A percentile compares a stretch with the other conserved stretches of the same genome.
Evolutionary conservation across 768 basidiomycete species (phyloP).

Genomic region (Boletus rubropictus): DNA sequence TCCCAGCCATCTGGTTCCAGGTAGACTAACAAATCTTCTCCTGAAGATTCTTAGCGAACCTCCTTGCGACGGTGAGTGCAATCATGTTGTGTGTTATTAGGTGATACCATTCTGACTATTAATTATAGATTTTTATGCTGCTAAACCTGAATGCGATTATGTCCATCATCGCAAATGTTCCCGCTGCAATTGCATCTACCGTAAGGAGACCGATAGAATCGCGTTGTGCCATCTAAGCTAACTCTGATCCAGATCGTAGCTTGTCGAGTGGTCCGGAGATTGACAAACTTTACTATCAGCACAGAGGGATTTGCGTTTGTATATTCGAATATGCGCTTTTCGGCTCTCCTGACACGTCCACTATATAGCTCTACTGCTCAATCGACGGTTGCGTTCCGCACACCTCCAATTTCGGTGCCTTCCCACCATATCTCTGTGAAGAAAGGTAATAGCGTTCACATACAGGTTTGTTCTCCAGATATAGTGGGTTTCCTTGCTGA

Average conservation of each 20-base stretch:
- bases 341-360: slow-evolving; percentile 4
- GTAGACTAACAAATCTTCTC: slow-evolving; percentile 4
- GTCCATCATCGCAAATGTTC: slow-evolving; percentile 70
- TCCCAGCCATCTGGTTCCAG: background rate
- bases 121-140: slow-evolving; percentile 50
- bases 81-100: background rate
- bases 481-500: background rate
- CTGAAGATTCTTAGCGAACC: slow-evolving; percentile 59
- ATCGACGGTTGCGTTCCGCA: slow-evolving; percentile 58
- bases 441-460: slow-evolving; percentile 49
- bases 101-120: background rate
- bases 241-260: slow-evolving; percentile 53
- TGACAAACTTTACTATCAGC: slow-evolving; percentile 51
- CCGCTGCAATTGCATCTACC: slow-evolving; percentile 64
- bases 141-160: slow-evolving; percentile 65
- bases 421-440: slow-evolving; percentile 29
- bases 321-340: slow-evolving; percentile 20
- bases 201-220: slow-evolving; percentile 30
- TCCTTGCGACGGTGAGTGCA: slow-evolving; percentile 44
- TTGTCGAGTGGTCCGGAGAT: slow-evolving; percentile 54
- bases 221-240: background rate
- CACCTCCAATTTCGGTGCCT: slow-evolving; percentile 29
- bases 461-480: slow-evolving; percentile 40
- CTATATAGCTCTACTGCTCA: slow-evolving; percentile 35
- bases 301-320: slow-evolving; percentile 51